Base-by-base conservation (phyloP, 2,329 filamentous ascomycete genomes). In the Cordyceps javanica region DNA sequence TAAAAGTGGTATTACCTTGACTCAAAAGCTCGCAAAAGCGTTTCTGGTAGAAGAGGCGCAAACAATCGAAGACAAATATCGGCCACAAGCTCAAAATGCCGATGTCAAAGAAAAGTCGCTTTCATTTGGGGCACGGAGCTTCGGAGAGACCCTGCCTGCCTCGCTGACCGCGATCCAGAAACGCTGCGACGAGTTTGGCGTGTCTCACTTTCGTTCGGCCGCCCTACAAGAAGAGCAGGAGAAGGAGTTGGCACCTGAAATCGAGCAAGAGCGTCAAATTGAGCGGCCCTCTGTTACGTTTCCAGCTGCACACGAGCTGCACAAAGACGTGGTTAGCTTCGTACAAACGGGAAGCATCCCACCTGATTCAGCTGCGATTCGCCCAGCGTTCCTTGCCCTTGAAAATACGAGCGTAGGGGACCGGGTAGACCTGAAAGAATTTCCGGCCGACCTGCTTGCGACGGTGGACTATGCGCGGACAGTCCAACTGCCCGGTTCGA, bases 181-280 rank as follows among this genome's bases (percentile, higher is more conserved):
- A 3, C 45, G 55, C 2, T 57, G 45, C 23, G 28, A 28, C 1
- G 55, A 51, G 26, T 57, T 57, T 36, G 55, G 55, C 19, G 21
- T 51, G 2, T 45, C 26, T 5, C 36, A 44, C 6, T 57, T 51
- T 10, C 8, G 36, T 11, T 57, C 46, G 6, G 55, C 46, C 2
- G 46, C 36, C 13, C 38, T 57, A 1, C 45, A 51, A 2, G 85
- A 89, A 63, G 87, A 90, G 60, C 85, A 90, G 61, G 87, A 90
- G 64, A 76, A 86, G 0, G 87, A 90, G 61, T 71, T 90, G 0
- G 75, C 82, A 0, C 83, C 83, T 0, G 86, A 91, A 60, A 77
- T 82, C 1, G 82, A 90, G 62, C 70, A 78, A 26, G 82, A 90
- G 63, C 71, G 77, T 0, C 71, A 88, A 46, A 62, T 82, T 1